A percentile compares a stretch with the other conserved stretches of the same genome.
Conservation (phyloP, 2,329 filamentous ascomycete genomes). For the Fusarium sp. region DNA sequence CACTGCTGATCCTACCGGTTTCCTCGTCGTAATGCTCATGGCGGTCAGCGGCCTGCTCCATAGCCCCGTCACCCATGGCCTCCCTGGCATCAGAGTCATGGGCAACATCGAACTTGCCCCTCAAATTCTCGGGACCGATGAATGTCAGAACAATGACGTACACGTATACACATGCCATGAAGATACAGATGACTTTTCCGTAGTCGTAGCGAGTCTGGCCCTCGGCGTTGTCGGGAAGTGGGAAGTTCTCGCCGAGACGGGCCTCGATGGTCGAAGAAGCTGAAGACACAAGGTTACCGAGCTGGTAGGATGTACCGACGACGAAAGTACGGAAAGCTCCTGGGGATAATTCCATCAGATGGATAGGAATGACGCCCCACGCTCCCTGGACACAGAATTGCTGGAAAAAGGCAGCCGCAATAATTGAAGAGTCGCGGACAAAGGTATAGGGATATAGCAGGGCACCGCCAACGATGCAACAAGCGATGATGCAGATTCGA, state of each 20-base stretch:
- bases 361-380: constrained; percentile 80
- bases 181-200: constrained; percentile 86
- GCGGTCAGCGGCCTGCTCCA: constrained; percentile 28
- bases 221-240: constrained; percentile 64
- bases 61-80: constrained; percentile 52
- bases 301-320: constrained; percentile 77
- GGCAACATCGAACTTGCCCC: constrained; percentile 59
- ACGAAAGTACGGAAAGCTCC: constrained; percentile 78
- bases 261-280: constrained; percentile 79
- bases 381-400: constrained; percentile 82
- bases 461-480: constrained; percentile 72
- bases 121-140: constrained; percentile 65
- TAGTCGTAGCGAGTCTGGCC: constrained; percentile 71
- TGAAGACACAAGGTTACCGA: constrained; percentile 76
- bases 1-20: constrained; percentile 8
- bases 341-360: constrained; percentile 79
- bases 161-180: constrained; percentile 83
- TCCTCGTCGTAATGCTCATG: constrained; percentile 30
- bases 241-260: constrained; percentile 77
- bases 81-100: constrained; percentile 59
- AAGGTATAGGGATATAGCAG: constrained; percentile 87
- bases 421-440: constrained; percentile 66
- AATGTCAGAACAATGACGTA: constrained; percentile 70
- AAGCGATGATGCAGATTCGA: constrained; percentile 72
- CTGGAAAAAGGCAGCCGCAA: constrained; percentile 84